A percentile compares a stretch with the other conserved stretches of the same genome.
Evolutionary conservation across 208 protist species (phyloP).

Genomic region (Herpetomonas tarakana): DNA sequence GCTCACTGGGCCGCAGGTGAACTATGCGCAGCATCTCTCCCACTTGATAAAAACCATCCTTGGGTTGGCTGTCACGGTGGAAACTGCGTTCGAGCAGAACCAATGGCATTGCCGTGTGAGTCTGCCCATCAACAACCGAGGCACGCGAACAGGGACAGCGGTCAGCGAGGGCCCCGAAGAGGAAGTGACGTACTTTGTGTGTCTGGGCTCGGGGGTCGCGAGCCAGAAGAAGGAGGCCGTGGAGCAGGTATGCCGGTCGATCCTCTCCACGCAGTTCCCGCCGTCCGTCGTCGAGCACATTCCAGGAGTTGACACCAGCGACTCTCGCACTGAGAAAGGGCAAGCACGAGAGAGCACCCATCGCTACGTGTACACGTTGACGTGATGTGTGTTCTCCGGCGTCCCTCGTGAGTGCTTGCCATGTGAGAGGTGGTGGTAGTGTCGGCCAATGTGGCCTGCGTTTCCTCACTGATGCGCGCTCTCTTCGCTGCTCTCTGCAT

Average conservation of each 20-base stretch:
- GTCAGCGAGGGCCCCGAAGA: neutral
- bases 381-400: too few relatives aligned
- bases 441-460: too few relatives aligned
- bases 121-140: slow-evolving; percentile 28
- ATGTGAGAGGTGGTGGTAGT: too few relatives aligned
- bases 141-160: neutral
- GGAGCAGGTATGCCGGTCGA: slow-evolving; percentile 14
- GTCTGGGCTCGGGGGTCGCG: slow-evolving; percentile 21
- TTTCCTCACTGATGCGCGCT: too few relatives aligned
- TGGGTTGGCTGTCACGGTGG: slow-evolving; percentile 19
- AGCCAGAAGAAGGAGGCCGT: slow-evolving; percentile 50
- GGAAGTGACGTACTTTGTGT: neutral
- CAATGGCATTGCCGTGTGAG: slow-evolving; percentile 61
- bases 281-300: neutral
- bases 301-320: too few relatives aligned
- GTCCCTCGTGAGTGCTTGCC: too few relatives aligned
- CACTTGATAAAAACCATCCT: slow-evolving; percentile 4
- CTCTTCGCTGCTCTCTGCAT: too few relatives aligned
- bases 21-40: neutral
- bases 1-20: neutral
- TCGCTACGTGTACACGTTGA: too few relatives aligned
- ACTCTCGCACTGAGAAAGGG: too few relatives aligned
- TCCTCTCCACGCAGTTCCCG: slow-evolving; percentile 11
- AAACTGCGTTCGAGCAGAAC: slow-evolving; percentile 13
- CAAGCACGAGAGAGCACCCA: too few relatives aligned